These are phyloP conservation scores for Cyphellophora attinorum DNA, from an alignment of 2,329 filamentous ascomycete genomes.

Conservation along the genomic window DNA sequence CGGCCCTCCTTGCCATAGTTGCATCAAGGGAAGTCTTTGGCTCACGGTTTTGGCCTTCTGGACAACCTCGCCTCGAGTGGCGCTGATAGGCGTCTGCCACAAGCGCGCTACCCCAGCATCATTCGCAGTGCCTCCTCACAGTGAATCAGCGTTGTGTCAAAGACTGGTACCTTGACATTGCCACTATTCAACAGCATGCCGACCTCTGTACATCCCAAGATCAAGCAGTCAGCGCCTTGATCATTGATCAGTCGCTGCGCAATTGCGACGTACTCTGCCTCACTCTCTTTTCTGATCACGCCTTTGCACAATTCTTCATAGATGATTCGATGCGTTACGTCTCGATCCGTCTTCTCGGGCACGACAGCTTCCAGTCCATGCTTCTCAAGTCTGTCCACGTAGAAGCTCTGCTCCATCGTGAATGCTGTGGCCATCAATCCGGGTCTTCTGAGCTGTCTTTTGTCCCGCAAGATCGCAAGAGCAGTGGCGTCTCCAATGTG, in stretches of 20 bases:
- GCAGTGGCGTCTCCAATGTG: constrained; percentile 10
- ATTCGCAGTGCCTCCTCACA: background rate
- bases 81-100: too few relatives aligned
- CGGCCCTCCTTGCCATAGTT: too few relatives aligned
- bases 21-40: too few relatives aligned
- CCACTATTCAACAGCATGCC: background rate
- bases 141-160: background rate
- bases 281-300: background rate
- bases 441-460: constrained; percentile 2
- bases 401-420: constrained; percentile 12
- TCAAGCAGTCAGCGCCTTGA: background rate
- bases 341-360: constrained; percentile 3
- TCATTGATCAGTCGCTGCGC: background rate
- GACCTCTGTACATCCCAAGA: background rate
- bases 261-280: background rate
- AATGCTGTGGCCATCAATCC: constrained; percentile 8
- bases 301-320: constrained; percentile 5
- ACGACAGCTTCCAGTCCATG: constrained; percentile 7
- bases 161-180: background rate
- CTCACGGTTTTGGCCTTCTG: too few relatives aligned
- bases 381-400: constrained; percentile 2
- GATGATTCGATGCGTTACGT: constrained; percentile 4
- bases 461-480: constrained; percentile 2
- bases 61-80: too few relatives aligned
- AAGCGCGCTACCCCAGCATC: too few relatives aligned